Conservation (phyloP, 345 rosid species). For the Salix caprea region DNA sequence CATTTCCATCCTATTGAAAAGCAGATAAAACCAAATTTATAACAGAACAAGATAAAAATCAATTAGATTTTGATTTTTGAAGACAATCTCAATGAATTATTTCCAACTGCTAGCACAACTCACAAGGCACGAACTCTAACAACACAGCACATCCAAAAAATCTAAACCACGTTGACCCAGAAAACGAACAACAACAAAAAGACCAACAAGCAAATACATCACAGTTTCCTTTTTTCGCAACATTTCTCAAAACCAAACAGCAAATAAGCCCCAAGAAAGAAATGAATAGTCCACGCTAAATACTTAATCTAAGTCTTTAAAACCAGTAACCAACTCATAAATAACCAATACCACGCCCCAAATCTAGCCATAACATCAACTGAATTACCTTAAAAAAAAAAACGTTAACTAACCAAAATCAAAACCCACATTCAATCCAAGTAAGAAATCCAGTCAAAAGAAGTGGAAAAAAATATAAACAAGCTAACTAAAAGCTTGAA, state of each 20-base stretch:
- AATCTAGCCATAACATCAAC: not conserved
- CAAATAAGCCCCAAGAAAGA: not conserved
- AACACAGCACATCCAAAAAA: not conserved
- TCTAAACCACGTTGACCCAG: not conserved
- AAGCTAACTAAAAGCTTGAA: not conserved
- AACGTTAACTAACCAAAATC: not conserved
- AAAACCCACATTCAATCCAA: not conserved
- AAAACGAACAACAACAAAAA: not conserved
- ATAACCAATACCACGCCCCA: not conserved
- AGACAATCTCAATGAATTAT: not conserved
- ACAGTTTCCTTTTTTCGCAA: not conserved
- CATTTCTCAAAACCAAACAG: not conserved
- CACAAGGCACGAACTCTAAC: not conserved
- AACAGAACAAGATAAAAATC: not conserved
- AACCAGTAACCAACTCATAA: not conserved
- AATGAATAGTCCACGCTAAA: not conserved
- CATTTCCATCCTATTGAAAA: not conserved
- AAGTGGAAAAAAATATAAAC: not conserved
- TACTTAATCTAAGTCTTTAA: not conserved
- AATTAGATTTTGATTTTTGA: not conserved
- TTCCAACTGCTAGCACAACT: not conserved
- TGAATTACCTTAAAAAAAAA: not conserved
- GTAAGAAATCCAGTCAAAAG: not conserved
- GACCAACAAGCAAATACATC: not conserved
- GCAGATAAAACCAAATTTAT: not conserved